Base-by-base conservation (phyloP, 495 filamentous ascomycete species). In the Aspergillus kassunensis region DNA sequence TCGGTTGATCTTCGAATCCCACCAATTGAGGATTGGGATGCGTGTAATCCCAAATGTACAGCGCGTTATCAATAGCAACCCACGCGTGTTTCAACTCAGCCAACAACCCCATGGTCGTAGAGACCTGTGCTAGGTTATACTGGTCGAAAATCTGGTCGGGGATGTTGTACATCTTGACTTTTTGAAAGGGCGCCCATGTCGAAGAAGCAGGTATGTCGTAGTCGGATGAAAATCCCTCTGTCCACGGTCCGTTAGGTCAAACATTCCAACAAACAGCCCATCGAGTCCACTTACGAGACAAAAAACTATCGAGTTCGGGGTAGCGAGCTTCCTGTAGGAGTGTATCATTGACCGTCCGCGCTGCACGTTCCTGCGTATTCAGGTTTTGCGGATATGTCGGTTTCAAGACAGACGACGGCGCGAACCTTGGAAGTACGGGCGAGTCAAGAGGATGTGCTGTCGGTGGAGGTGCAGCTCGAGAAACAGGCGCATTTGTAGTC, bases 41-140 rank as follows among this genome's bases (percentile, higher is more conserved):
- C 9, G 90, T 92, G 62, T 96, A 99, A 68, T 99, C 93, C 93
- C 93, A 99, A 11, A 99, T 75, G 64, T 97, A 99, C 21, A 99
- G 77, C 47, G 88, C 85, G 68, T 93, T 96, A 70, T 99, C 93
- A 61, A 99, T 95, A 0, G 88, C 79, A 18, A 95, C 86, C 91
- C 92, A 99, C 37, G 91, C 92, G 71, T 97, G 91, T 52, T 89
- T 89, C 57, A 99, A 67, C 65, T 90, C 86, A 18, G 93, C 88
- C 67, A 99, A 96, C 33, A 97, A 70, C 18, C 93, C 93, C 85
- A 97, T 95, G 62, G 79, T 81, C 10, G 92, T 93, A 20, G 84
- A 84, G 2, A 95, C 81, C 55, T 91, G 81, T 40, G 87, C 87
- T 18, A 78, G 72, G 65, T 99, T 95, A 65, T 91, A 89, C 59